Evolutionary conservation across 768 basidiomycete genomes (phyloP), one percentile per base, ranked within the genome.

Genomic region (Boletus reticulatus): DNA sequence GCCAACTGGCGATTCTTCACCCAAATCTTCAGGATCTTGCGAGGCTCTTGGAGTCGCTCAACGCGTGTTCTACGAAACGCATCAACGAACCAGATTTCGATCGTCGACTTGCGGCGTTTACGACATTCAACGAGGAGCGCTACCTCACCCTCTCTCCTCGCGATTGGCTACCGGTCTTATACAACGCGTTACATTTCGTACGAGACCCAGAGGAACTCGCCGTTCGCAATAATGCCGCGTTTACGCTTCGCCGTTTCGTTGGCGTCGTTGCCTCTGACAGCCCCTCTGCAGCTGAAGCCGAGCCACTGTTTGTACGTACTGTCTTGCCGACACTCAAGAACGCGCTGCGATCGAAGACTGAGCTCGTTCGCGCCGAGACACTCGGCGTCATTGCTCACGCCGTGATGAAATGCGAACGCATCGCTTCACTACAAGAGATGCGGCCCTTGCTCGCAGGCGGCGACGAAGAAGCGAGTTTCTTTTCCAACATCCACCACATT

Each of bases 71-170:
- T 1, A 70, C 71, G 1, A 88, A 84, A 62, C 81, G 94, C 8
- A 70, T 94, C 34, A 93, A 96, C 53, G 94, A 98, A 66, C 91
- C 94, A 3, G 93, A 98, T 69, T 98, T 97, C 60, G 91, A 95
- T 53, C 80, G 84, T 29, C 87, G 97, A 2, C 75, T 98, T 3
- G 68, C 72, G 1, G 94, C 92, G 0, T 97, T 92, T 72, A 76
- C 82, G 1, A 67, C 67, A 13, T 73, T 98, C 47, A 96, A 94
- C 69, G 93, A 94, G 57, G 73, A 69, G 0, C 51, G 79, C 17
- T 82, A 87, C 66, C 59, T 66, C 47, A 70, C 74, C 0, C 66
- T 94, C 4, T 76, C 81, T 0, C 68, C 74, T 3, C 67, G 75
- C 1, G 80, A 89, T 31, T 98, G 96, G 97, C 68, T 88, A 24